phyloP scores from a whole-genome alignment of 2,329 filamentous ascomycete genomes.

The Scedosporium aurantiacum region DNA sequence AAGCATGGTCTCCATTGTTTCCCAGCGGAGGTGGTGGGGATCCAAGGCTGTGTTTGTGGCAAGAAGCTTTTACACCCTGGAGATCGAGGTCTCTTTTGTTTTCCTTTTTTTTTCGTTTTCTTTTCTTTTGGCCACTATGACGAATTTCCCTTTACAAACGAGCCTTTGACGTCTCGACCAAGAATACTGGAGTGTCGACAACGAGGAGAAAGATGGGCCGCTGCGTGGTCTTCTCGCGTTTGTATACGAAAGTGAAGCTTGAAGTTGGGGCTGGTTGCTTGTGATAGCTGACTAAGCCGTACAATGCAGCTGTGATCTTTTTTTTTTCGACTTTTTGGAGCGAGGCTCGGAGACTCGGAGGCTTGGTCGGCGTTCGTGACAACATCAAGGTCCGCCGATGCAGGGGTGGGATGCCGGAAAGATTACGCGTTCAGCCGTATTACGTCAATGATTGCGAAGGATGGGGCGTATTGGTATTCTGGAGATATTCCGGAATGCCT shows the following conservation, averaged over 20 bases:
- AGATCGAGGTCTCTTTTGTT: background rate
- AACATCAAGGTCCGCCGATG: too few species aligned
- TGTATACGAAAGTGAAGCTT: background rate
- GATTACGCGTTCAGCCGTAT: too few species aligned
- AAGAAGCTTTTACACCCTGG: background rate
- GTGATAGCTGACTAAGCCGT: background rate
- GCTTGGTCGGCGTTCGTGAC: too few species aligned
- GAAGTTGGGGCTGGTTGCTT: background rate
- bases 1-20: constrained; percentile 2
- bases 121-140: background rate
- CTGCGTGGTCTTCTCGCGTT: background rate
- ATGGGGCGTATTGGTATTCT: too few species aligned
- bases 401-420: too few species aligned
- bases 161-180: background rate
- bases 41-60: background rate
- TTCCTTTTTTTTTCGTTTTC: background rate
- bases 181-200: background rate
- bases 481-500: too few species aligned
- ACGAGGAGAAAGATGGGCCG: background rate
- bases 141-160: background rate
- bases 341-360: too few species aligned
- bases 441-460: too few species aligned
- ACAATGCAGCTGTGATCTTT: too few species aligned
- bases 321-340: too few species aligned
- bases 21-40: background rate